Evolutionary conservation across 768 basidiomycete genomes (phyloP), one percentile per base, ranked within the genome.

Genomic region (Lentinus brumalis): DNA sequence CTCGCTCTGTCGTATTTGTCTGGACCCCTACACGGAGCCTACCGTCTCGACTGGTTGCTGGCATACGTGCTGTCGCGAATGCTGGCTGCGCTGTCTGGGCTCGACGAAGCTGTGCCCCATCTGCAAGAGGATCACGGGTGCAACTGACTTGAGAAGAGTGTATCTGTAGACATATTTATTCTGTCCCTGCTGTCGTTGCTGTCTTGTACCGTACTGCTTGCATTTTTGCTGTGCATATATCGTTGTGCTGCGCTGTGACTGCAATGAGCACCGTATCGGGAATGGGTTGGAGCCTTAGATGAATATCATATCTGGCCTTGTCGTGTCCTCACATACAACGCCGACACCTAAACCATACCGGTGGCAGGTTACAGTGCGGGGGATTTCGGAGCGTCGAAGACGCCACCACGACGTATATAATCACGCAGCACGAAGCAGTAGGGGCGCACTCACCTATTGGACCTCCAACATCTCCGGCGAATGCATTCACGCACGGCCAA

Each of bases 301-400:
- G 60, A 62, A 53, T 61, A 44, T 93, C 91, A 93, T 87, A 91
- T 92, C 91, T 93, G 91, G 91, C 91, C 91, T 92, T 80, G 81
- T 83, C 81, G 70, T 74, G 71, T 92, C 90, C 73, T 78, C 90
- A 89, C 66, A 26, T 76, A 66, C 65, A 73, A 67, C 63, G 66
- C 51, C 56, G 26, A 29, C 53, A 67, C 59, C 69, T 79, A 85
- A 87, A 87, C 86, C 84, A 63, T 65, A 60, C 64, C 60, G 16
- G 67, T 7, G 63, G 67, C 68, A 75, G 82, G 85, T 81, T 88
- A 88, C 81, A 76, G 68, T 38, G 38, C 42, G 49, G 45, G 47
- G 35, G 35, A 41, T 11, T 21, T 68, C 69, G 58, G 71, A 53
- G 64, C 64, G 66, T 63, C 68, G 49, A 64, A 50, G 62, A 78